A percentile compares a stretch with the other conserved stretches of the same genome.
These are phyloP conservation scores for Bremia lactucae DNA, from an alignment of 352 stramenopile species.

Conservation along the genomic window DNA sequence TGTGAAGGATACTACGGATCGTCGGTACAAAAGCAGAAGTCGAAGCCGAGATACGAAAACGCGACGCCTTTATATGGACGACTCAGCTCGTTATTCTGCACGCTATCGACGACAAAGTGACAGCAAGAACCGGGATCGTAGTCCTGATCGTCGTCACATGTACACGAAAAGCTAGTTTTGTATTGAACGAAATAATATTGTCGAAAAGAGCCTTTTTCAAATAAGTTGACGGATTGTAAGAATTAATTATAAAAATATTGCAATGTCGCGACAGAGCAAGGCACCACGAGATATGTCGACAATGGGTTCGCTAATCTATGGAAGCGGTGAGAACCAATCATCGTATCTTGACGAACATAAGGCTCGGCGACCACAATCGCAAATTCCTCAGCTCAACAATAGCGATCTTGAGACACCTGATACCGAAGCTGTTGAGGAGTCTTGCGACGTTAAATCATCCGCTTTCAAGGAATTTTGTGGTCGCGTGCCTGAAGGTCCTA, in stretches of 20 bases:
- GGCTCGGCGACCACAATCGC: constrained; percentile 23
- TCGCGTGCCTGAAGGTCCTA: constrained; percentile 25
- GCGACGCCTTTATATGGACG: neutral
- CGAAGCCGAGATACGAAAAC: constrained; percentile 8
- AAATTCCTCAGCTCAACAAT: constrained; percentile 25
- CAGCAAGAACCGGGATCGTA: constrained; percentile 1
- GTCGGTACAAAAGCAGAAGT: constrained; percentile 8
- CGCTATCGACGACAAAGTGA: neutral
- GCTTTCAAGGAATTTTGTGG: constrained; percentile 31
- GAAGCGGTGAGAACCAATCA: constrained; percentile 13
- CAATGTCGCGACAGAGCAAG: constrained; percentile 22
- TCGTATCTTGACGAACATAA: constrained; percentile 50
- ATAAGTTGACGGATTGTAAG: too few species aligned
- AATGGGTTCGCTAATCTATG: constrained; percentile 41
- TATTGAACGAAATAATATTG: too few species aligned
- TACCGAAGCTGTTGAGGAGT: constrained; percentile 24
- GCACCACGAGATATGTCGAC: constrained; percentile 36
- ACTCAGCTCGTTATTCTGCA: neutral
- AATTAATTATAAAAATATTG: neutral
- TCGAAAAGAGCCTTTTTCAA: too few species aligned
- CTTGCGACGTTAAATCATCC: constrained; percentile 31
- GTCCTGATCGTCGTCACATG: neutral
- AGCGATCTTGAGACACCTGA: constrained; percentile 6
- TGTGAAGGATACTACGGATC: neutral
- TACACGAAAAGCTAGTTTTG: constrained; percentile 13